A percentile compares a stretch with the other conserved stretches of the same genome.
These are phyloP conservation scores for Ustilago vetiveriae DNA, from an alignment of 1,284 basidiomycete species.

Conservation along the genomic window DNA sequence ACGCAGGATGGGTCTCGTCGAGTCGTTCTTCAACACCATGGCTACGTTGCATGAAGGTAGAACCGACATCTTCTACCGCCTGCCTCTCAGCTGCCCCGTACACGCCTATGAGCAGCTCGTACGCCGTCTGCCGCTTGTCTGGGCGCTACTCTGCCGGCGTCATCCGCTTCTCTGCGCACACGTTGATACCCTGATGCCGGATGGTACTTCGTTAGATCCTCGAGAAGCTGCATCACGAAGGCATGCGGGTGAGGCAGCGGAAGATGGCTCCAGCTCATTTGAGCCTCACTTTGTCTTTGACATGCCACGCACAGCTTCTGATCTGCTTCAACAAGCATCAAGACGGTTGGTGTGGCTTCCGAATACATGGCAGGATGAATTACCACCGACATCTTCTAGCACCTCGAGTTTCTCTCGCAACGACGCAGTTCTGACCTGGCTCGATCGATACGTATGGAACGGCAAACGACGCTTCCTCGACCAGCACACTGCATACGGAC, in stretches of 20 bases:
- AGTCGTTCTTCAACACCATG: conserved; percentile 51
- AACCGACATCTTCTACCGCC: conserved; percentile 44
- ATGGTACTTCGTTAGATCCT: conserved; percentile 16
- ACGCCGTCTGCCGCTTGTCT: conserved; percentile 31
- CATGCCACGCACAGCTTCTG: conserved; percentile 13
- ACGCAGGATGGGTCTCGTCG: conserved; percentile 43
- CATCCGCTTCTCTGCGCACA: conserved; percentile 32
- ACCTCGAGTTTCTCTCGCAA: neutral
- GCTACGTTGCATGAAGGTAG: conserved; percentile 39
- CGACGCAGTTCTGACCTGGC: conserved; percentile 22
- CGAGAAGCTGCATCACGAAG: conserved; percentile 24
- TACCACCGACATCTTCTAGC: neutral
- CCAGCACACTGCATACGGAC: conserved; percentile 21
- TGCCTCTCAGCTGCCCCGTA: conserved; percentile 26
- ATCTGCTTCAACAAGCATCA: conserved; percentile 23
- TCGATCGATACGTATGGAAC: conserved; percentile 42
- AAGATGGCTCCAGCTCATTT: conserved; percentile 38
- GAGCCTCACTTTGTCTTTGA: conserved; percentile 47
- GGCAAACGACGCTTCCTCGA: conserved; percentile 35
- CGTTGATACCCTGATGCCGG: conserved; percentile 30
- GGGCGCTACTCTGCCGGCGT: conserved; percentile 41
- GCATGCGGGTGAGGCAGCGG: conserved; percentile 28
- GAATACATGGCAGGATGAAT: conserved; percentile 12
- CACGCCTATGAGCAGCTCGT: conserved; percentile 14
- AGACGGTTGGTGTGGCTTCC: conserved; percentile 13